Base-by-base conservation (phyloP, 2,329 filamentous ascomycete genomes). In the Colletotrichum tamarilloi region DNA sequence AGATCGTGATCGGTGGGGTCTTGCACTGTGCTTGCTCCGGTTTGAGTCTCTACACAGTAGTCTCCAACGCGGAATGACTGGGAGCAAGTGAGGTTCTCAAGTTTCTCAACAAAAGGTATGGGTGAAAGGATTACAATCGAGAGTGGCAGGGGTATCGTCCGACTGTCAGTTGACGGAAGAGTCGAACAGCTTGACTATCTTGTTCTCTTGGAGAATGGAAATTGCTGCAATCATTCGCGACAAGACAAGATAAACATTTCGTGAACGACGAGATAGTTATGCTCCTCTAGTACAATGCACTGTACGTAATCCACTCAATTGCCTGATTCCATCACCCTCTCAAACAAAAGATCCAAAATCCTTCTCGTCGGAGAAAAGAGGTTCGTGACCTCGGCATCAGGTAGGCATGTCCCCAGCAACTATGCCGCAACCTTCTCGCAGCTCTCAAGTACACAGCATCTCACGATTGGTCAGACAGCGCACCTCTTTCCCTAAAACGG, bases 1-100 rank as follows among this genome's bases (percentile, higher is more conserved):
- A 74, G 60, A 74, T 75, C 74, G 74, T 60, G 19, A 28, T 49
- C 35, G 35, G 59, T 28, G 53, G 64, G 24, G 14, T 4, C 38
- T 35, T 57, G 60, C 42, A 66, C 65, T 55, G 65, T 66, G 42
- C 58, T 35, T 35, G 3, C 14, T 16, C 30, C 30, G 30, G 38
- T 19, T 5, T 42, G 38, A 42, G 14, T 42, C 38, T 42, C 38
- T 16, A 30, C 30, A 1, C 30, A 30, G 30, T 30, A 19, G 16
- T 42, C 32, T 35, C 32, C 32, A 35, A 12, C 32, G 38, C 7
- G 14, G 38, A 42, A 42, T 19, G 38, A 42, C 38, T 42, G 16
- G 38, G 38, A 16, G 1, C 12, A 42, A 42, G 38, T 42, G 38
- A 42, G 38, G 38, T 16, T 42, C 5, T 42, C 38, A 8, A 42